Base-by-base conservation (phyloP, 805 yeast species). In the Starmerella bombicola region DNA sequence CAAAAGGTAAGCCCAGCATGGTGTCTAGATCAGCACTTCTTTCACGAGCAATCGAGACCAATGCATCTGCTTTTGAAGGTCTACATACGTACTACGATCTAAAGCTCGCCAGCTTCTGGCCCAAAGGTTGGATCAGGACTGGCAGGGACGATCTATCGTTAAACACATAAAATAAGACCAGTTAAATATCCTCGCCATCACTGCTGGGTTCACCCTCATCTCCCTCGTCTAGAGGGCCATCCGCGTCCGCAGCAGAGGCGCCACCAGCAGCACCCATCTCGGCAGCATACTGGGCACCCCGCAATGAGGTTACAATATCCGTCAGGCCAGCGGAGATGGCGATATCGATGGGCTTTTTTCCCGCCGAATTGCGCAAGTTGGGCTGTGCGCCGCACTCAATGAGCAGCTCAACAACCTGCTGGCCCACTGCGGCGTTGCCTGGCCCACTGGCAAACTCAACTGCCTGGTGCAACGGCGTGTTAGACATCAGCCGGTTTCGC, bases 341-440 rank as follows among this genome's bases (percentile, higher is more conserved):
- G 45, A 85, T 66, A 50, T 83, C 84, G 30, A 79, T 68, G 5
- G 97, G 93, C 51, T 73, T 81, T 52, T 78, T 70, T 19, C 82
- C 82, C 30, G 68, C 65, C 28, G 67, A 69, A 55, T 80, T 80
- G 48, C 40, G 31, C 20, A 40, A 52, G 50, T 57, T 67, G 2
- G 93, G 82, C 60, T 86, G 91, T 1, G 91, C 78, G 3, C 98
- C 97, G 22, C 93, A 94, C 54, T 86, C 95, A 30, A 91, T 65
- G 47, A 91, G 69, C 57, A 78, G 80, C 54, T 82, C 93, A 10
- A 78, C 65, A 10, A 58, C 42, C 17, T 47, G 53, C 40, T 40
- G 64, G 1, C 94, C 95, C 59, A 80, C 85, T 45, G 82, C 95
- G 0, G 91, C 82, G 55, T 88, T 95, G 20, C 74, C 76, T 34